Conservation (phyloP, 1,284 basidiomycete genomes). For the Ganoderma meredithae region DNA sequence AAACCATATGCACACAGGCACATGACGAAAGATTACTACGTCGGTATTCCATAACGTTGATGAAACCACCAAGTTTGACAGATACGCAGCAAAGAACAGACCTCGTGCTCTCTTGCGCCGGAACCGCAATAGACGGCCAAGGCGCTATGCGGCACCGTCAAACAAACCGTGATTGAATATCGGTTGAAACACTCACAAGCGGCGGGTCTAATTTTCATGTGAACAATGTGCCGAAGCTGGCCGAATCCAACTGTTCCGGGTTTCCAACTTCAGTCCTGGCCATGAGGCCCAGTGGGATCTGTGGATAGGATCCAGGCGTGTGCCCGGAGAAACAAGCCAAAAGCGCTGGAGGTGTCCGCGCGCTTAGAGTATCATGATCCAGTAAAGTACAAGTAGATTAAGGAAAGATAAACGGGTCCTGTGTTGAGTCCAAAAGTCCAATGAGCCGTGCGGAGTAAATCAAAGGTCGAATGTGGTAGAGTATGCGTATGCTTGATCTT, state of each 20-base stretch:
- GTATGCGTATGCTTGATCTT: constrained; percentile 20
- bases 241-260: not conserved
- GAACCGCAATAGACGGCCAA: not conserved
- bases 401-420: constrained; percentile 1
- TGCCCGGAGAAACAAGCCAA: not conserved
- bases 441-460: not conserved
- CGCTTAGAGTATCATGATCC: constrained; percentile 6
- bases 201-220: not conserved
- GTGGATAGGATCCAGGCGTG: not conserved
- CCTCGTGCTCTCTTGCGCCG: not conserved
- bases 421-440: not conserved
- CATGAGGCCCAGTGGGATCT: not conserved
- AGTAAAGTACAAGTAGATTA: constrained; percentile 9
- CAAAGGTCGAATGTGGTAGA: not conserved
- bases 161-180: not conserved
- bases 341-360: not conserved
- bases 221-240: not conserved
- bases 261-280: not conserved
- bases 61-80: not conserved
- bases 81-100: not conserved
- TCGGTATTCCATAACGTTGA: not conserved
- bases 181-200: not conserved
- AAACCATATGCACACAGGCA: not conserved
- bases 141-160: not conserved
- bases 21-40: not conserved